Evolutionary conservation across 2,329 filamentous ascomycete species (phyloP).

Genomic region (Fusarium albosuccineum): DNA sequence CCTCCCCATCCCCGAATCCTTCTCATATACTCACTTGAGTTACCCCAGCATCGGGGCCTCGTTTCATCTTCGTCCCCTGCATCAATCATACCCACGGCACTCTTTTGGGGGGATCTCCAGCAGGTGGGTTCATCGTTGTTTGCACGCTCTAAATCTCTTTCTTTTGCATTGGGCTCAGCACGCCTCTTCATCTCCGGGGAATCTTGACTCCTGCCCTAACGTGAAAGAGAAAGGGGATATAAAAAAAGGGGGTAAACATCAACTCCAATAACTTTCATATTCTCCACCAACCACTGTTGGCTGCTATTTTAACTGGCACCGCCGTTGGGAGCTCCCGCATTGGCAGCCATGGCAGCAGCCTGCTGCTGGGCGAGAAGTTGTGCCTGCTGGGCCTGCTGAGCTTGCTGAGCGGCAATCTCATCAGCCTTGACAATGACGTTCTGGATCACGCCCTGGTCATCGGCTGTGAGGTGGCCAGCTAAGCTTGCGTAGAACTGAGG

Average conservation of each 20-base stretch:
- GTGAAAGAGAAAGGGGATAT: constrained; percentile 47
- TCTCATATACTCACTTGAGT: constrained; percentile 1
- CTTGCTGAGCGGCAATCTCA: constrained; percentile 55
- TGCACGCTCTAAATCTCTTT: constrained; percentile 49
- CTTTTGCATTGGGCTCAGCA: constrained; percentile 46
- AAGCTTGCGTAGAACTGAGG: constrained; percentile 88
- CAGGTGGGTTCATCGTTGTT: constrained; percentile 46
- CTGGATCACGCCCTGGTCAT: constrained; percentile 86
- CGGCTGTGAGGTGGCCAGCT: constrained; percentile 80
- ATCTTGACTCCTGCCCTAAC: constrained; percentile 46
- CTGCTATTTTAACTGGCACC: constrained; percentile 42
- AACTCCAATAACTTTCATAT: constrained; percentile 42
- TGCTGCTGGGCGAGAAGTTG: constrained; percentile 49
- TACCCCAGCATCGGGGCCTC: constrained; percentile 7
- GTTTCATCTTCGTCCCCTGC: constrained; percentile 24
- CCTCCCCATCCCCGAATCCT: constrained; percentile 7
- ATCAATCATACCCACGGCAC: constrained; percentile 44
- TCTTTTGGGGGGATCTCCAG: constrained; percentile 41
- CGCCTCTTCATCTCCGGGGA: constrained; percentile 45
- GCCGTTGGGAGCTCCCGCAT: constrained; percentile 41
- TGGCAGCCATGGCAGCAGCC: constrained; percentile 36
- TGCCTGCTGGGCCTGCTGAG: constrained; percentile 46
- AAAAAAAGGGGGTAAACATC: constrained; percentile 41
- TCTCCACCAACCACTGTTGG: constrained; percentile 21
- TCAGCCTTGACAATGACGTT: constrained; percentile 76